A percentile compares a stretch with the other conserved stretches of the same genome.
phyloP scores from a whole-genome alignment of 179 eudicot genomes.

The Beta corolliflora region DNA sequence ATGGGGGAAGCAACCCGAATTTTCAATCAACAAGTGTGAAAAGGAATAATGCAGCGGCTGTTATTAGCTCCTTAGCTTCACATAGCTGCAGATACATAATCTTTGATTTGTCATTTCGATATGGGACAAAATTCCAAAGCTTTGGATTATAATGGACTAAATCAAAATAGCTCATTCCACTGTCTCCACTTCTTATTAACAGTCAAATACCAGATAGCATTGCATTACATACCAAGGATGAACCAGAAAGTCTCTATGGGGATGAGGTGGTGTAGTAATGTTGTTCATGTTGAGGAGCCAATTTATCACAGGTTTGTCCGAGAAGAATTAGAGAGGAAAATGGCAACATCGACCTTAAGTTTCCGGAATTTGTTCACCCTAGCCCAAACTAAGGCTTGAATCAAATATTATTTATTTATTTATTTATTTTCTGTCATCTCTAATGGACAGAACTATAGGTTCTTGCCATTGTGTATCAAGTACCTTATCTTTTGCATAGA shows the following conservation, averaged over 20 bases:
- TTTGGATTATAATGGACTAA: too few relatives aligned
- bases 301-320: not conserved
- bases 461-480: not conserved
- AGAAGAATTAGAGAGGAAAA: not conserved
- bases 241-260: slow-evolving; percentile 3
- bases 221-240: not conserved
- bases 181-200: too few relatives aligned
- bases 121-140: too few relatives aligned
- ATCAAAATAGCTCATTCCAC: too few relatives aligned
- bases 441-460: not conserved
- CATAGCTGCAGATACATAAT: too few relatives aligned
- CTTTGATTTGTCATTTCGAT: too few relatives aligned
- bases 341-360: not conserved
- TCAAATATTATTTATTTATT: not conserved
- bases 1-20: too few relatives aligned
- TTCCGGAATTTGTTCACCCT: not conserved
- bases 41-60: too few relatives aligned
- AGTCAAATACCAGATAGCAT: not conserved
- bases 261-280: not conserved
- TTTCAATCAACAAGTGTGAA: too few relatives aligned
- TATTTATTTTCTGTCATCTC: not conserved
- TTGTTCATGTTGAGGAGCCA: not conserved
- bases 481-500: not conserved
- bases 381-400: too few relatives aligned
- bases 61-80: too few relatives aligned